Base-by-base conservation (phyloP, 805 yeast species). In the Hyphopichia homilentoma region DNA sequence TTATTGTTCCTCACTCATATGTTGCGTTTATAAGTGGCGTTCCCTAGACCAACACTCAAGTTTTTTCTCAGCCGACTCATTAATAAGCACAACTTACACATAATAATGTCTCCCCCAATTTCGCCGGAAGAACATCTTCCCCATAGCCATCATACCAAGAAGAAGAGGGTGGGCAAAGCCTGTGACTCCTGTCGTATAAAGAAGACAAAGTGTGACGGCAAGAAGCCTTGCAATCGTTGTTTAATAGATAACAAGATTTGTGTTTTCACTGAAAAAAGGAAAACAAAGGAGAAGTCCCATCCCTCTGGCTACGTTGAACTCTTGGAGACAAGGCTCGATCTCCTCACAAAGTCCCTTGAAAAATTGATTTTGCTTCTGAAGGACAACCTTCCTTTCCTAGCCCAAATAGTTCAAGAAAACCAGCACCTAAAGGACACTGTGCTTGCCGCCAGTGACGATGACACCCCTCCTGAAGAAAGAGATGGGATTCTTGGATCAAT, bases 191-290 rank as follows among this genome's bases (percentile, higher is more conserved):
- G 84, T 49, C 59, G 84, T 26, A 62, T 77, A 35, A 77, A 77
- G 47, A 77, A 77, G 55, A 77, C 81, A 4, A 77, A 77, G 40
- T 77, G 84, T 50, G 77, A 76, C 36, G 84, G 84, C 14, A 66
- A 68, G 30, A 73, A 73, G 40, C 83, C 84, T 1, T 77, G 84
- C 43, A 67, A 69, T 22, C 65, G 74, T 34, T 77, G 84, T 47
- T 49, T 63, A 6, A 56, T 63, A 6, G 81, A 76, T 41, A 77
- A 77, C 52, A 75, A 74, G 47, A 65, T 77, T 20, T 77, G 84
- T 50, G 70, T 75, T 2, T 77, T 74, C 47, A 70, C 78, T 2
- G 80, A 77, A 39, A 65, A 77, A 47, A 71, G 68, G 48, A 71
- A 69, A 41, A 59, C 61, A 30, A 71, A 64, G 35, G 83, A 79